A percentile compares a stretch with the other conserved stretches of the same genome.
Evolutionary conservation across 768 basidiomycete species (phyloP).

Genomic region (Suillus clintonianus): DNA sequence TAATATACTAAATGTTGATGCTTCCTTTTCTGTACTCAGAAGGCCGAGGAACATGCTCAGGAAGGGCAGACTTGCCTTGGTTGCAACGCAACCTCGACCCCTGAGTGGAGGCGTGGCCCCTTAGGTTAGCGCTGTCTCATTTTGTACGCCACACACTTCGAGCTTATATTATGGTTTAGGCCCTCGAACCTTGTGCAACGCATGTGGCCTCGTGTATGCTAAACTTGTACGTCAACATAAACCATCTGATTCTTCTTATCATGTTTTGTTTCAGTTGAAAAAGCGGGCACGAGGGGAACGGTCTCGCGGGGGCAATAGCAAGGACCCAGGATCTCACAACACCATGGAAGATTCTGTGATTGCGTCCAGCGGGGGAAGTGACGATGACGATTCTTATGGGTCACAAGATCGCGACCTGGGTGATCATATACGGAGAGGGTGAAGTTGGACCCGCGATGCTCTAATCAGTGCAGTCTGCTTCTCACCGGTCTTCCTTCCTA

Average conservation of each 20-base stretch:
- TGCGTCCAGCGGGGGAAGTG: constrained; percentile 32
- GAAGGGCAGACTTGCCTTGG: constrained; percentile 80
- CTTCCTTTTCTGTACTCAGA: constrained; percentile 25
- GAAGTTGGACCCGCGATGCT: constrained; percentile 21
- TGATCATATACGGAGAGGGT: constrained; percentile 36
- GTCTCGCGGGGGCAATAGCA: constrained; percentile 25
- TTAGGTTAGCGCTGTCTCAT: constrained; percentile 55
- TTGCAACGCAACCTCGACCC: constrained; percentile 81
- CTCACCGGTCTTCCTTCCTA: constrained; percentile 18
- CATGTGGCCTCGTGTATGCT: constrained; percentile 84
- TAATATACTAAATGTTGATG: constrained; percentile 23
- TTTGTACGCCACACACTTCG: constrained; percentile 22
- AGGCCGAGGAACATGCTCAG: constrained; percentile 43
- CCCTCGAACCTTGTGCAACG: constrained; percentile 82
- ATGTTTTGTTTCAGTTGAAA: constrained; percentile 24
- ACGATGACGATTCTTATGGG: constrained; percentile 35
- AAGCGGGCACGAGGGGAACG: constrained; percentile 38
- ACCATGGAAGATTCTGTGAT: constrained; percentile 24
- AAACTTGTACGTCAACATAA: constrained; percentile 64
- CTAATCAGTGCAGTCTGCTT: constrained; percentile 11
- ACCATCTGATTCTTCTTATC: constrained; percentile 22
- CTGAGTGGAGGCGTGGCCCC: constrained; percentile 85
- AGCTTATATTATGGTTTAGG: constrained; percentile 45
- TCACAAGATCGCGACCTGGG: constrained; percentile 38
- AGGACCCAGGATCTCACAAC: constrained; percentile 32